Evolutionary conservation across 2,329 filamentous ascomycete genomes (phyloP).

Genomic region (Clonostachys solani): DNA sequence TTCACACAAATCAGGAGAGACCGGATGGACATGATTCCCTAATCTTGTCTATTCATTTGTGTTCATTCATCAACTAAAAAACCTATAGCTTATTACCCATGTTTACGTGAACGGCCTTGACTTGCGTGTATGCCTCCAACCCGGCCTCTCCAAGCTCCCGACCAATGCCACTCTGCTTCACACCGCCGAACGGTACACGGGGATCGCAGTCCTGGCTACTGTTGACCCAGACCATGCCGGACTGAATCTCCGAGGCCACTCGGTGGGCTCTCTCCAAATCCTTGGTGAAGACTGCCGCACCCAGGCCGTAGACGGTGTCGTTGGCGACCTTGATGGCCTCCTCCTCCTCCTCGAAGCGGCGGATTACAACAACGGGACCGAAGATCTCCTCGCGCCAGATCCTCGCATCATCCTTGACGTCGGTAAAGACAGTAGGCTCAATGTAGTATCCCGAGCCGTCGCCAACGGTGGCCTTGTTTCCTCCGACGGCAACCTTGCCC

Average conservation of each 20-base stretch:
- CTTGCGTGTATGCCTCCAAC: conserved; percentile 8
- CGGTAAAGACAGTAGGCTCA: conserved; percentile 13
- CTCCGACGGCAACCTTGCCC: background rate
- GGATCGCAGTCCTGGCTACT: conserved; percentile 13
- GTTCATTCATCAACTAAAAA: too few relatives aligned
- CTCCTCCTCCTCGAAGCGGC: conserved; percentile 11
- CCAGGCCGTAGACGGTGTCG: conserved; percentile 45
- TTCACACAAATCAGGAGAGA: too few relatives aligned
- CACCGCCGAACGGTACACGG: conserved; percentile 27
- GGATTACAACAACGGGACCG: conserved; percentile 13
- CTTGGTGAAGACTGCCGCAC: conserved; percentile 47
- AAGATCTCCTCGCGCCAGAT: conserved; percentile 18
- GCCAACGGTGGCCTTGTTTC: background rate
- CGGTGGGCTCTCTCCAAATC: conserved; percentile 33
- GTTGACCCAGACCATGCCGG: conserved; percentile 36
- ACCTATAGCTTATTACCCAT: conserved; percentile 1
- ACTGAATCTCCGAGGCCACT: conserved; percentile 41
- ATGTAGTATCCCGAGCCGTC: conserved; percentile 4
- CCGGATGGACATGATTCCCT: too few relatives aligned
- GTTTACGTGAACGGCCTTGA: conserved; percentile 6
- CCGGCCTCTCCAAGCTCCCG: conserved; percentile 16
- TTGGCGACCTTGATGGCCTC: conserved; percentile 15
- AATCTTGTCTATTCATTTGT: too few relatives aligned
- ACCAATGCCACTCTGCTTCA: conserved; percentile 57
- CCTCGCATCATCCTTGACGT: conserved; percentile 10